Conservation (phyloP, 1,139 yeast species). For the Suhomyces choctaworum region DNA sequence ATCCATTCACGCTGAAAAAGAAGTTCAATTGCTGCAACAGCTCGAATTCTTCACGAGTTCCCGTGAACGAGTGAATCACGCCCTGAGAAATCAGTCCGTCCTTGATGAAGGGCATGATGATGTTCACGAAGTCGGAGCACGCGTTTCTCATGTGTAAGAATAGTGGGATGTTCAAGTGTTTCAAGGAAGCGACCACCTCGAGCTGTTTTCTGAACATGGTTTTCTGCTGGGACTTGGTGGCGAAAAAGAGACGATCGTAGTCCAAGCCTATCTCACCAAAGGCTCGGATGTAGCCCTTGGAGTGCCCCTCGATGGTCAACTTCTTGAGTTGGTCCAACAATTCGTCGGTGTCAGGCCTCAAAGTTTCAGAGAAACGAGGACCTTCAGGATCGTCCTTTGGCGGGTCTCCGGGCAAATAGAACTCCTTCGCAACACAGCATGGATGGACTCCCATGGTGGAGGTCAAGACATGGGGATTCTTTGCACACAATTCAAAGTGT, state of each 20-base stretch:
- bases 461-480: conserved; percentile 38
- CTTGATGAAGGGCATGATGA: conserved; percentile 57
- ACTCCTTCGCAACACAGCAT: conserved; percentile 71
- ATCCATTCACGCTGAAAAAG: conserved; percentile 85
- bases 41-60: conserved; percentile 60
- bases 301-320: conserved; percentile 51
- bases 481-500: conserved; percentile 37
- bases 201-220: conserved; percentile 72
- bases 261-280: conserved; percentile 95
- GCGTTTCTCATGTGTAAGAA: conserved; percentile 90
- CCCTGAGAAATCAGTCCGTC: conserved; percentile 37
- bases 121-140: conserved; percentile 72
- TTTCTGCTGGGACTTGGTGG: conserved; percentile 66
- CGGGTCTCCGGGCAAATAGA: no score
- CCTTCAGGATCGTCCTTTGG: conserved; percentile 14
- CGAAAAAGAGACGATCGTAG: conserved; percentile 81
- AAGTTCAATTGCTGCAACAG: conserved; percentile 59
- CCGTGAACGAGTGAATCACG: conserved; percentile 95
- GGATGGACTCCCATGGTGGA: conserved; percentile 96
- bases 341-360: conserved; percentile 26
- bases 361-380: conserved; percentile 24
- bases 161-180: conserved; percentile 61
- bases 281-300: conserved; percentile 59
- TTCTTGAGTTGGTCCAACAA: conserved; percentile 51
- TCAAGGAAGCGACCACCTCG: conserved; percentile 52